phyloP scores from a whole-genome alignment of 306 rosid species.

The Begonia masoniana region DNA sequence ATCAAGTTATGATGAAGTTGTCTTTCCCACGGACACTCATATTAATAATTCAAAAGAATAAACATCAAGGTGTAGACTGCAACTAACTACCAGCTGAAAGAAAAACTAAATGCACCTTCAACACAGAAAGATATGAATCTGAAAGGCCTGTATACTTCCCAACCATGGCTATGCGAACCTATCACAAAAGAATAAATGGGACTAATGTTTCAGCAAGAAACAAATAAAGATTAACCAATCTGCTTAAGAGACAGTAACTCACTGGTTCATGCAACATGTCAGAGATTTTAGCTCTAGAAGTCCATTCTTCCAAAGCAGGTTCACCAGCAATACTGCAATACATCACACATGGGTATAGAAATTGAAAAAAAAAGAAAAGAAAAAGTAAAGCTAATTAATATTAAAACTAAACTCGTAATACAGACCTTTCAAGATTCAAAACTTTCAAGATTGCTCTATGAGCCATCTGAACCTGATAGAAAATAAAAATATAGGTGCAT shows the following conservation, averaged over 20 bases:
- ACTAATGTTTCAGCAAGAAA: conserved; percentile 3
- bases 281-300: conserved; percentile 22
- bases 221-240: neutral
- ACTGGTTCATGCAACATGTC: conserved; percentile 35
- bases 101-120: conserved; percentile 38
- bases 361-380: conserved; percentile 2
- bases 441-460: conserved; percentile 32
- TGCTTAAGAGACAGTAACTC: neutral
- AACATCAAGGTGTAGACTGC: no score
- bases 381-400: neutral
- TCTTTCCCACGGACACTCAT: no score
- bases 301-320: conserved; percentile 32
- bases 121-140: conserved; percentile 89
- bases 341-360: conserved; percentile 4
- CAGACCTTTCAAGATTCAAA: conserved; percentile 33
- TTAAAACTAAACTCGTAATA: conserved; percentile 4
- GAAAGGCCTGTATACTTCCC: conserved; percentile 90
- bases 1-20: no score
- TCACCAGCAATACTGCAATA: conserved; percentile 21
- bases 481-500: neutral
- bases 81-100: neutral
- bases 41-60: no score
- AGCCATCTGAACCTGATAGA: conserved; percentile 36
- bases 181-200: conserved; percentile 6
- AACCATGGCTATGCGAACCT: conserved; percentile 93